Evolutionary conservation across 148 eudicot genomes (phyloP).

Genomic region (Pouteria glomerata): DNA sequence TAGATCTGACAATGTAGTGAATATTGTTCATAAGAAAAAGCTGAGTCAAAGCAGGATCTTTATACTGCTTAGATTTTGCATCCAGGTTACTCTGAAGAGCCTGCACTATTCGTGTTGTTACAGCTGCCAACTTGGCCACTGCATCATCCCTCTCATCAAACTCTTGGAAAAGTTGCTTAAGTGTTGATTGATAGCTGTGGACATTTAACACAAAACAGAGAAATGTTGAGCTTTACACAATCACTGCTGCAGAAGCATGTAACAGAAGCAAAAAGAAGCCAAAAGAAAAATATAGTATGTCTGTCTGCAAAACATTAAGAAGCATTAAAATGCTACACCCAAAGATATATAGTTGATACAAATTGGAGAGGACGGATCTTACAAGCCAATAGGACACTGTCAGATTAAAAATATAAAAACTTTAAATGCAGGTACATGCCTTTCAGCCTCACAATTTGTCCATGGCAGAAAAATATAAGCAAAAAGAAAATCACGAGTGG

Average conservation of each 20-base stretch:
- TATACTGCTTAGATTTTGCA: conserved; percentile 88
- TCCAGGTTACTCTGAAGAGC: conserved; percentile 85
- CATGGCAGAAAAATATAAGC: not conserved
- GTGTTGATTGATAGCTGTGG: conserved; percentile 76
- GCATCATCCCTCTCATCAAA: conserved; percentile 44
- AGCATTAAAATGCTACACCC: not conserved
- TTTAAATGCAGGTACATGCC: not conserved
- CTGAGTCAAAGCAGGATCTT: conserved; percentile 79
- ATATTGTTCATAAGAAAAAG: conserved; percentile 94
- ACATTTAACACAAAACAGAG: conserved; percentile 5
- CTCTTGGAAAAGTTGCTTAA: conserved; percentile 79
- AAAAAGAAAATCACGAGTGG: not conserved
- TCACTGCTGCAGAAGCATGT: not conserved
- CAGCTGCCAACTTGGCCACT: conserved; percentile 45
- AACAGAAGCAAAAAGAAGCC: not conserved
- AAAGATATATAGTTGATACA: not conserved
- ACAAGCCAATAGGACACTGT: not conserved
- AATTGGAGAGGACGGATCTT: not conserved
- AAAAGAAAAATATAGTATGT: not conserved
- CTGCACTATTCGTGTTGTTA: conserved; percentile 76
- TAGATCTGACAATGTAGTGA: conserved; percentile 93
- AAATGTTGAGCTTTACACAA: not conserved
- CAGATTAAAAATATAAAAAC: not conserved
- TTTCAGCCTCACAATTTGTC: not conserved
- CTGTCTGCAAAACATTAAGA: not conserved